Base-by-base conservation (phyloP, 2,329 filamentous ascomycete genomes). In the Scleromitrula shiraiana region DNA sequence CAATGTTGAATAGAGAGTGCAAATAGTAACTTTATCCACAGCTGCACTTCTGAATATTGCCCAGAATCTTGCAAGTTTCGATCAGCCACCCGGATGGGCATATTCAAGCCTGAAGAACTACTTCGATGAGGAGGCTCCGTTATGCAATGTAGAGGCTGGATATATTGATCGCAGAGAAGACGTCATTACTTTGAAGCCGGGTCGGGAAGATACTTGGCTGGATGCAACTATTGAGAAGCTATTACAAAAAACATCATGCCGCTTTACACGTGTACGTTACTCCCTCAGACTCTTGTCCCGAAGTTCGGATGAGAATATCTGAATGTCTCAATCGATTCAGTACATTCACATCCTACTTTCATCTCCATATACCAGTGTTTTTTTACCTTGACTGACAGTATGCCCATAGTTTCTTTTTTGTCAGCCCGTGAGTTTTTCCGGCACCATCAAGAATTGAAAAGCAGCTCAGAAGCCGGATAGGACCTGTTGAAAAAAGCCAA, bases 201-300 rank as follows among this genome's bases (percentile, higher is more conserved):
- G 64, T 0, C 44, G 67, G 32, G 67, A 69, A 36, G 59, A 64
- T 49, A 64, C 67, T 3, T 69, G 65, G 65, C 59, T 70, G 1
- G 68, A 70, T 48, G 52, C 51, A 5, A 32, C 46, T 0, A 56
- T 70, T 6, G 66, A 68, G 42, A 52, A 41, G 2, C 33, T 58
- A 8, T 38, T 63, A 12, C 50, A 54, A 15, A 46, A 33, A 3
- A 48, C 50, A 12, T 27, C 45, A 14, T 49, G 53, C 33, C 42
- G 22, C 19, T 20, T 56, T 7, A 50, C 56, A 3, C 29, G 49
- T 17, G 50, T 56, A 40, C 36, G 46, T n/a, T n/a, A n/a, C n/a
- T n/a, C n/a, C n/a, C n/a, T n/a, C n/a, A n/a, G n/a, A n/a, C n/a
- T n/a, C n/a, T n/a, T n/a, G n/a, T n/a, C n/a, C n/a, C n/a, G n/a